These are phyloP conservation scores for Stereocaulon alpinum DNA, from an alignment of 495 filamentous ascomycete genomes.

Conservation along the genomic window DNA sequence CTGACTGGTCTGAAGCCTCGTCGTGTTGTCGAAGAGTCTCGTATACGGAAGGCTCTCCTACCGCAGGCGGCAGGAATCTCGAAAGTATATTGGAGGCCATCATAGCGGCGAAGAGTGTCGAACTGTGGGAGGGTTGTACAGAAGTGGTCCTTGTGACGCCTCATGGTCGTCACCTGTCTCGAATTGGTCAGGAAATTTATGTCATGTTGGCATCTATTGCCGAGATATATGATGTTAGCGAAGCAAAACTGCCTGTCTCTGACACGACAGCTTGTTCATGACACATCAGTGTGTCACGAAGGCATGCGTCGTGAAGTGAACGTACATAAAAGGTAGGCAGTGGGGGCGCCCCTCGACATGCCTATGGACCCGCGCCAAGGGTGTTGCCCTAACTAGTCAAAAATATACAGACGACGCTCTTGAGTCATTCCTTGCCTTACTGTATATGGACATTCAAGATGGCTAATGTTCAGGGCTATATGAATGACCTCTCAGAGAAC, in stretches of 20 bases:
- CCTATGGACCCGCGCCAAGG: not conserved
- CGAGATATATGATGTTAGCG: not conserved
- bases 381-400: not conserved
- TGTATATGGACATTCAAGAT: not conserved
- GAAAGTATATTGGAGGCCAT: constrained; percentile 76
- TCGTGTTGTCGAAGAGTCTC: constrained; percentile 56
- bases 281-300: not conserved
- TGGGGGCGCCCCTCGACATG: not conserved
- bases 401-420: not conserved
- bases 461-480: not conserved
- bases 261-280: not conserved
- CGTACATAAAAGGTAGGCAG: not conserved
- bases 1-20: constrained; percentile 45
- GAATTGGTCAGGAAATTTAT: constrained; percentile 4
- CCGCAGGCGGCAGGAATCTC: constrained; percentile 52
- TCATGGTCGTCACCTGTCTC: constrained; percentile 11
- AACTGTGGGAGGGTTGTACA: constrained; percentile 1
- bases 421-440: no score
- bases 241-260: no score
- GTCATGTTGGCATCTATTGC: not conserved
- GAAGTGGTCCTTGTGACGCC: constrained; percentile 8
- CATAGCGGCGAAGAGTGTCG: constrained; percentile 25
- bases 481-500: constrained; percentile 5
- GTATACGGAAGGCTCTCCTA: constrained; percentile 57
- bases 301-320: not conserved